Conservation (phyloP, 2,329 filamentous ascomycete species). For the Pseudocercospora macadamiae region DNA sequence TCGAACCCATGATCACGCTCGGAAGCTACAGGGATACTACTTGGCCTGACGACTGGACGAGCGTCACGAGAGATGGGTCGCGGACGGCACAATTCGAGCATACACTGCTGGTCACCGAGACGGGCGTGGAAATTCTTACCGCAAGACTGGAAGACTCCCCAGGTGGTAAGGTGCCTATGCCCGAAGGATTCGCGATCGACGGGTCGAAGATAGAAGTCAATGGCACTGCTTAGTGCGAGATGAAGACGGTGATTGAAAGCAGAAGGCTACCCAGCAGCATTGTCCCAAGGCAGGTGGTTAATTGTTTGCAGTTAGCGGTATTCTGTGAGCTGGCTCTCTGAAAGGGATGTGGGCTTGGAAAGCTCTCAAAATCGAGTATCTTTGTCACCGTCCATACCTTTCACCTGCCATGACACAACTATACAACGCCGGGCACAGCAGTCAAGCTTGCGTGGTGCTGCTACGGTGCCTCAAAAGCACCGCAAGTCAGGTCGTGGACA, state of each 20-base stretch:
- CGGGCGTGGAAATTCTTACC: conserved; percentile 79
- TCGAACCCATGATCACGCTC: conserved; percentile 96
- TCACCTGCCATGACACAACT: too few relatives aligned
- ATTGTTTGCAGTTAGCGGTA: neutral
- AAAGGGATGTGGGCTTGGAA: too few relatives aligned
- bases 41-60: conserved; percentile 99
- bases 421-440: too few relatives aligned
- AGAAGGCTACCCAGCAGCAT: neutral
- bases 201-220: conserved; percentile 19
- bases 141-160: conserved; percentile 73
- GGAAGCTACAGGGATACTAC: conserved; percentile 91
- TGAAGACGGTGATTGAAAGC: neutral
- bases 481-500: too few relatives aligned
- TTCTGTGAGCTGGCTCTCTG: too few relatives aligned
- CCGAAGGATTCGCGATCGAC: conserved; percentile 22
- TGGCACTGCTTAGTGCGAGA: conserved; percentile 3
- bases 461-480: too few relatives aligned
- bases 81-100: conserved; percentile 93
- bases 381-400: too few relatives aligned
- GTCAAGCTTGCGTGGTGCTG: too few relatives aligned
- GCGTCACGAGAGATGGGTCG: conserved; percentile 86
- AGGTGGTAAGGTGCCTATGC: conserved; percentile 57
- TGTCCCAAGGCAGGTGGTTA: neutral
- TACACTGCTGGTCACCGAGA: conserved; percentile 79
- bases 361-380: too few relatives aligned